Base-by-base conservation (phyloP, 352 stramenopile genomes). In the Hyaloperonospora arabidopsidis region DNA sequence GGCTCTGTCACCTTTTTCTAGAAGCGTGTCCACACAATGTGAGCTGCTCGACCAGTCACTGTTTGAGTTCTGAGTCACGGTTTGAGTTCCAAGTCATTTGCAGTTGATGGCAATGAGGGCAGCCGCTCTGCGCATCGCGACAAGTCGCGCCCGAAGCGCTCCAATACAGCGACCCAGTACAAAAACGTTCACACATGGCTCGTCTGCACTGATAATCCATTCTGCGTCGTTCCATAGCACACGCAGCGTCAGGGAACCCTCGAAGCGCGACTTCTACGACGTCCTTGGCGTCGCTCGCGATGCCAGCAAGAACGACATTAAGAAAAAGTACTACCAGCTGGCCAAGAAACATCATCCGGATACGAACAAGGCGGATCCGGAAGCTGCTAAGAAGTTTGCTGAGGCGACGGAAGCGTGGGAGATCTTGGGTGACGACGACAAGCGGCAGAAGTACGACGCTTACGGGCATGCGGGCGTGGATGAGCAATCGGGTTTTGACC, bases 271-370 rank as follows among this genome's bases (percentile, higher is more conserved):
- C 74, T 98, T 97, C 74, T 99, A 98, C 69, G 87, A 98, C 40
- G 72, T 98, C 1, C 77, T 99, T 22, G 93, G 93, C 50, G 80
- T 98, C 22, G 69, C 72, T 1, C 78, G 69, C 29, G 76, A 86
- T 43, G 90, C 94, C 5, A 78, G 86, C 58, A 98, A 98, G 75
- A 92, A 74, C 52, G 89, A 97, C 46, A 98, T 98, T 65, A 98
- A 98, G 79, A 98, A 98, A 74, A 96, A 96, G 63, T 97, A 97
- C 73, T 97, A 97, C 67, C 87, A 98, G 57, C 61, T 98, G 40
- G 96, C 93, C 34, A 98, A 97, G 71, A 94, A 98, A 74, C 98
- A 97, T 74, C 96, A 99, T 65, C 96, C 96, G 7, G 96, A 99
- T 65, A 96, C 95, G 40, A 98, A 98, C 74, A 97, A 97, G 63